Percentiles rank a stretch among this genome's conserved stretches.
These are phyloP conservation scores for Saprolegnia parasitica DNA, from an alignment of 352 stramenopile species.

Conservation along the genomic window DNA sequence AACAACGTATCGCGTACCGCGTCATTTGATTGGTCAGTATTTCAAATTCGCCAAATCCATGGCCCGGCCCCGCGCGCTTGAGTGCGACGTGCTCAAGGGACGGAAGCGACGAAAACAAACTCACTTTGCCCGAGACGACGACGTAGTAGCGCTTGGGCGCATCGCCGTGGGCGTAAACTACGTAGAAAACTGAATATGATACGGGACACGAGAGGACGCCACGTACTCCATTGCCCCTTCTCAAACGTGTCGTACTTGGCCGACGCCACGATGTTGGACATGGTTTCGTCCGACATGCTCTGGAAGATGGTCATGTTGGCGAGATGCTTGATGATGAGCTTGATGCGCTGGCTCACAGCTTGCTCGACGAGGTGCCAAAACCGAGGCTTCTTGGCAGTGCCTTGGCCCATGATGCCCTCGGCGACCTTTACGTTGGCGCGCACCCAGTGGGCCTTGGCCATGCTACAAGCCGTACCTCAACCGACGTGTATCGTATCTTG, in stretches of 20 bases:
- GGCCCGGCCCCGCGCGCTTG: background rate
- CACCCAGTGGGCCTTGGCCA: constrained; percentile 28
- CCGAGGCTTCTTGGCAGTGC: background rate
- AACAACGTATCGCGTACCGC: background rate
- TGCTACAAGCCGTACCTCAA: background rate
- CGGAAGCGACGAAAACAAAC: constrained; percentile 11
- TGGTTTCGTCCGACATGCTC: constrained; percentile 24
- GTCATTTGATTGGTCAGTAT: constrained; percentile 25
- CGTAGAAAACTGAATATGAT: background rate
- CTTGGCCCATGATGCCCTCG: constrained; percentile 3
- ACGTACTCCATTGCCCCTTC: constrained; percentile 22
- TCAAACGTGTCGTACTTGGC: constrained; percentile 28
- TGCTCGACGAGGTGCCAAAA: constrained; percentile 25
- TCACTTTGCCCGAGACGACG: constrained; percentile 18
- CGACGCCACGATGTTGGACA: constrained; percentile 26
- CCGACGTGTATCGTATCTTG: background rate
- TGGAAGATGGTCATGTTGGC: constrained; percentile 24
- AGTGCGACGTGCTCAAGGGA: constrained; percentile 13
- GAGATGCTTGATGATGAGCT: constrained; percentile 30
- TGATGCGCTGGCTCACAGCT: constrained; percentile 26
- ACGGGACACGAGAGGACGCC: background rate
- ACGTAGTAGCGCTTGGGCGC: constrained; percentile 27
- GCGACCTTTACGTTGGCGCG: constrained; percentile 24
- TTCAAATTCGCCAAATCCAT: constrained; percentile 29
- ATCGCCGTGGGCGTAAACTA: constrained; percentile 25